Base-by-base conservation (phyloP, 2,329 filamentous ascomycete genomes). In the Akanthomyces lecanii region DNA sequence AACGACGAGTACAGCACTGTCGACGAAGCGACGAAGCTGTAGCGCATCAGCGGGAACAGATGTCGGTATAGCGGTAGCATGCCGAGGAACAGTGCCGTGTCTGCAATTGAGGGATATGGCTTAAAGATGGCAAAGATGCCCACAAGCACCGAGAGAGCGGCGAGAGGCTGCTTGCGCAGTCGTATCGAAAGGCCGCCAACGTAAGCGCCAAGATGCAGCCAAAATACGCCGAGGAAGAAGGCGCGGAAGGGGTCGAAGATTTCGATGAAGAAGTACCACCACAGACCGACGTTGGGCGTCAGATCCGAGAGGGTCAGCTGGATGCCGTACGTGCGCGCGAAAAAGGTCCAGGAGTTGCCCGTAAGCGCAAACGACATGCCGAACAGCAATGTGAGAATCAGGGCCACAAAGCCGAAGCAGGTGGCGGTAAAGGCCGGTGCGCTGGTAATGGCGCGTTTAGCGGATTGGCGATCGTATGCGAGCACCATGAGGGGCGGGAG, bases 261-360 rank as follows among this genome's bases (percentile, higher is more conserved):
- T 74, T 99, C 94, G 68, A 96, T 96, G 73, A 99, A 98, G 78
- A 99, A 99, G 77, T 99, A 99, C 95, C 95, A 99, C 95, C 95
- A 99, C 1, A 99, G 82, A 1, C 95, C 95, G 36, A 96, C 90
- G 68, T 98, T 99, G 14, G 95, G 95, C 0, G 94, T 96, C 47
- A 99, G 82, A 72, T 99, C 95, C 10, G 92, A 91, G 3, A 99
- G 84, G 1, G 95, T 87, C 44, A 99, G 83, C 69, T 97, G 93
- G 53, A 96, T 91, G 68, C 94, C 92, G 76, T 99, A 99, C 0
- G 95, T 97, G 23, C 92, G 92, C 8, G 83, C 77, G 23, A 98
- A 76, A 71, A 98, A 99, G 66, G 93, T 88, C 90, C 91, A 96
- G 2, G 92, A 96, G 65, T 86, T 82, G 38, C 82, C 87, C 1